Percentiles rank a stretch among this genome's conserved stretches.
Conservation (phyloP, 176 grass and related monocot species). For the Zoysia japonica region DNA sequence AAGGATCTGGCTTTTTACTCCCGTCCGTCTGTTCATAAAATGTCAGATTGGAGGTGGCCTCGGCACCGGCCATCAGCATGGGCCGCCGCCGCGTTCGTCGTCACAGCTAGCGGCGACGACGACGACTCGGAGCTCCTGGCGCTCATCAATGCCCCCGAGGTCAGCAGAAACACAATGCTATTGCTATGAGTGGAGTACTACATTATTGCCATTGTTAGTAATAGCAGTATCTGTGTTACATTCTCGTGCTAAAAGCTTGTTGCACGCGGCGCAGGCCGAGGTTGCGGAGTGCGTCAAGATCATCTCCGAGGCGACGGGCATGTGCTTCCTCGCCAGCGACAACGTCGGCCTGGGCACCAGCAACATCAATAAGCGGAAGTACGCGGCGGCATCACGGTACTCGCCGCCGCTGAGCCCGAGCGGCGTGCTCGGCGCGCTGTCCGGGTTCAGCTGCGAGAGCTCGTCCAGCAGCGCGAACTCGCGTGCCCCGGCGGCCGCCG, state of each 20-base stretch:
- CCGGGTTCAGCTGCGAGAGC: constrained; percentile 71
- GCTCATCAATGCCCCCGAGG: constrained; percentile 62
- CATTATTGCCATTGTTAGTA: neutral
- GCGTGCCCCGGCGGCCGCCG: neutral
- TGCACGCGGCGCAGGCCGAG: constrained; percentile 51
- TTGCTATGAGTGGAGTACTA: too few relatives aligned
- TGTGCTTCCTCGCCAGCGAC: constrained; percentile 8
- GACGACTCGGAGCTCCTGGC: constrained; percentile 35
- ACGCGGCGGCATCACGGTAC: constrained; percentile 11
- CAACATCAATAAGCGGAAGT: constrained; percentile 58
- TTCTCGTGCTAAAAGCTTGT: neutral
- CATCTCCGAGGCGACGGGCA: constrained; percentile 40
- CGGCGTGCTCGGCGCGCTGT: constrained; percentile 55
- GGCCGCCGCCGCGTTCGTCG: constrained; percentile 65
- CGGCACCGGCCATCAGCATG: constrained; percentile 66
- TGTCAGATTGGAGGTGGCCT: constrained; percentile 82
- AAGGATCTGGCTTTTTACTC: constrained; percentile 1
- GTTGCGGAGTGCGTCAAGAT: constrained; percentile 57
- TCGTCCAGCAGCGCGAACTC: constrained; percentile 52
- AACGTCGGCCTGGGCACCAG: neutral
- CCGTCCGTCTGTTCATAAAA: neutral
- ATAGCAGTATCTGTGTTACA: too few relatives aligned
- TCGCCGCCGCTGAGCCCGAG: constrained; percentile 64
- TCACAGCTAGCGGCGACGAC: constrained; percentile 25
- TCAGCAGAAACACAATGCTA: constrained; percentile 26